Percentiles rank a stretch among this genome's conserved stretches.
Evolutionary conservation across 106 monocot species (phyloP).

Genomic region (Dendrobium huoshanense): DNA sequence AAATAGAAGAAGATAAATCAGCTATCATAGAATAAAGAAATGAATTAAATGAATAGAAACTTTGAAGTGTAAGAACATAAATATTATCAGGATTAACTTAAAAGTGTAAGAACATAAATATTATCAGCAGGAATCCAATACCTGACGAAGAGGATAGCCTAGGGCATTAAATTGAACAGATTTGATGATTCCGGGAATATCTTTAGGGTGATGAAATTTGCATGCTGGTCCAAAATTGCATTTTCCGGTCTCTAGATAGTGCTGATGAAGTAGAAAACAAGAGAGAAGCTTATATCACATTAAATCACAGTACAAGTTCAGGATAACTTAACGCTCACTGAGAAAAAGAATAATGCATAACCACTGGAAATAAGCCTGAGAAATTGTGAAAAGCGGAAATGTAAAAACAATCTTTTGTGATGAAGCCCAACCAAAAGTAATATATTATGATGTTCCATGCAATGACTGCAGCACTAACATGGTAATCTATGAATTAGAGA

Average conservation of each 20-base stretch:
- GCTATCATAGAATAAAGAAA: background rate
- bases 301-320: background rate
- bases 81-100: background rate
- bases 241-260: constrained; percentile 18
- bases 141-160: constrained; percentile 83
- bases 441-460: background rate
- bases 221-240: constrained; percentile 26
- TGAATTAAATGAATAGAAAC: background rate
- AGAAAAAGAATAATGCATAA: background rate
- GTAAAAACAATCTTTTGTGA: background rate
- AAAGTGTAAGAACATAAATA: background rate
- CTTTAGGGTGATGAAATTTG: constrained; percentile 57
- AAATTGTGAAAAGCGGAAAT: background rate
- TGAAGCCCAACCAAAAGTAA: background rate
- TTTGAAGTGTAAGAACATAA: background rate
- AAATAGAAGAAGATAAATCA: constrained; percentile 11
- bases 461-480: background rate
- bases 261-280: constrained; percentile 9
- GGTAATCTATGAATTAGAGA: background rate
- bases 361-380: background rate
- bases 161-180: constrained; percentile 57
- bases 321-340: background rate
- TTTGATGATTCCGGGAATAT: constrained; percentile 61
- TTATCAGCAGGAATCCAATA: constrained; percentile 25
- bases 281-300: background rate